These are phyloP conservation scores for Leccinum pellstonianum DNA, from an alignment of 768 basidiomycete genomes.

Conservation along the genomic window DNA sequence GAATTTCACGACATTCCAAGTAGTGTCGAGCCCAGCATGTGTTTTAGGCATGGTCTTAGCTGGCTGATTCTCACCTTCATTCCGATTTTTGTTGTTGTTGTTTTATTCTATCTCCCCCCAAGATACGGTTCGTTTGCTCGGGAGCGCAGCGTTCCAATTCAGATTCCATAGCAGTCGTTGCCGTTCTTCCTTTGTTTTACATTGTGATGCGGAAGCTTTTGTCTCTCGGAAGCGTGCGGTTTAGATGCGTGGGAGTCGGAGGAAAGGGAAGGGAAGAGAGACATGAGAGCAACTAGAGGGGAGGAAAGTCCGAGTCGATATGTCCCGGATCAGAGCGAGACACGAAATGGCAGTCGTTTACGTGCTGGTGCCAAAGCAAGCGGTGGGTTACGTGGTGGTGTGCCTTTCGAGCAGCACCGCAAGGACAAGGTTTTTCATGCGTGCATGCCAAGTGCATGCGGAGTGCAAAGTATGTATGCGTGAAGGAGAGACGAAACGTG, in stretches of 20 bases:
- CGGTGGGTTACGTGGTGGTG: conserved; percentile 14
- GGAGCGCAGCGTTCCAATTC: background rate
- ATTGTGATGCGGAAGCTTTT: background rate
- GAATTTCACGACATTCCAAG: conserved; percentile 9
- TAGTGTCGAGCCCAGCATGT: conserved; percentile 20
- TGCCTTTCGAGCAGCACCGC: conserved; percentile 29
- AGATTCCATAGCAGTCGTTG: background rate
- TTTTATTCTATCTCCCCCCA: background rate
- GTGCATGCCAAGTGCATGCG: background rate
- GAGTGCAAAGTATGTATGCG: background rate
- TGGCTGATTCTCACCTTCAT: conserved; percentile 21
- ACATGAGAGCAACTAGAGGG: background rate
- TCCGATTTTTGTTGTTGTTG: conserved; percentile 1
- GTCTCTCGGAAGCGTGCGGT: conserved; percentile 24
- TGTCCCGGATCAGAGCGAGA: conserved; percentile 18
- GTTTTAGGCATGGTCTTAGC: conserved; percentile 28
- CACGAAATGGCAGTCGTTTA: conserved; percentile 4
- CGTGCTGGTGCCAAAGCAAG: background rate
- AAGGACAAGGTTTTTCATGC: conserved; percentile 30
- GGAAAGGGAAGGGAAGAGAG: background rate
- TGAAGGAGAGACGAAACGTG: conserved; percentile 4
- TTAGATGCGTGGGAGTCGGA: conserved; percentile 21
- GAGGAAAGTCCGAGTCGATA: background rate
- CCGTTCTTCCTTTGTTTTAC: background rate
- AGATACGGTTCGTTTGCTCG: background rate